A percentile compares a stretch with the other conserved stretches of the same genome.
These are phyloP conservation scores for Neurospora sp. DNA, from an alignment of 495 filamentous ascomycete species.

Conservation along the genomic window DNA sequence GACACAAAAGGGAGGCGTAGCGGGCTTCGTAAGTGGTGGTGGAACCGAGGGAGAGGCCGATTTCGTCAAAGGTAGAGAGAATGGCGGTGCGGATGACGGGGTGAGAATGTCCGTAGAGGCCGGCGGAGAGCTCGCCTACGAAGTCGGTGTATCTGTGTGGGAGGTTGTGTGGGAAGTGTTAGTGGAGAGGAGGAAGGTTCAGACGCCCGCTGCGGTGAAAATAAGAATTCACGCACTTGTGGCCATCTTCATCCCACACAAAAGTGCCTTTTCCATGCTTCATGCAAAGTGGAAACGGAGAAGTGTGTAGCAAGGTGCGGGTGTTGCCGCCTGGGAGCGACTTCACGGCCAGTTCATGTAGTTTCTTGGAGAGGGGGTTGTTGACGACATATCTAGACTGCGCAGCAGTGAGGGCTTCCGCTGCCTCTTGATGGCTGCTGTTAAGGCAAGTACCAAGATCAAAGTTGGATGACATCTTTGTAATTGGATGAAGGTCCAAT, in stretches of 20 bases:
- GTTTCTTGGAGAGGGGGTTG: constrained; percentile 27
- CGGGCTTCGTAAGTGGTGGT: constrained; percentile 30
- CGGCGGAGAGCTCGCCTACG: constrained; percentile 43
- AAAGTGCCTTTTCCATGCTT: constrained; percentile 27
- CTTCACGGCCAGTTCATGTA: constrained; percentile 28
- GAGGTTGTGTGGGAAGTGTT: too few species aligned
- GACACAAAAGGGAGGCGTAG: constrained; percentile 29
- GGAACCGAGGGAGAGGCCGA: constrained; percentile 33
- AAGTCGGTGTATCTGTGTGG: constrained; percentile 34
- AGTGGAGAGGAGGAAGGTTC: too few species aligned
- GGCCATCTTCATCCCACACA: constrained; percentile 32
- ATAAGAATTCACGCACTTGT: constrained; percentile 20
- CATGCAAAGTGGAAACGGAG: constrained; percentile 46
- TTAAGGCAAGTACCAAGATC: background rate
- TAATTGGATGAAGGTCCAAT: background rate
- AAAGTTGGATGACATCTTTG: background rate
- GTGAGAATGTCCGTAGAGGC: constrained; percentile 45
- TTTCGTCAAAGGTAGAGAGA: constrained; percentile 21
- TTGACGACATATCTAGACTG: constrained; percentile 19
- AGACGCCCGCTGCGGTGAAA: too few species aligned
- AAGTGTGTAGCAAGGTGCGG: constrained; percentile 44
- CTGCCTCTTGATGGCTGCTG: background rate
- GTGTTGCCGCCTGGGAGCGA: constrained; percentile 54
- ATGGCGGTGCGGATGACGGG: constrained; percentile 30
- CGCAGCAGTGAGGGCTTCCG: constrained; percentile 19